Conservation (phyloP, 129 eudicot species). For the Lactuca saligna region DNA sequence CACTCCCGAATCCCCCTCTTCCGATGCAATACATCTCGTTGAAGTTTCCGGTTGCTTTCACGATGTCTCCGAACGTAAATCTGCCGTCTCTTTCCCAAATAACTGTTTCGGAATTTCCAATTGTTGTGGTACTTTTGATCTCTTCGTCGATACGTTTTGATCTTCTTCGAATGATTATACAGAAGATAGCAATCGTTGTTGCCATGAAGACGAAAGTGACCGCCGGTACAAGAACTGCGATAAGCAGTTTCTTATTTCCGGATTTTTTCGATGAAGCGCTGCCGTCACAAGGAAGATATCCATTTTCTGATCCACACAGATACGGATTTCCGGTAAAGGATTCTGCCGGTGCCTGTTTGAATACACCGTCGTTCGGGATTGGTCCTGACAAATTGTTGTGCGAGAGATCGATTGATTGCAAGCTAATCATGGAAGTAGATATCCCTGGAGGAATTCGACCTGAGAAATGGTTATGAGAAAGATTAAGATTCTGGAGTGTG, state of each 20-base stretch:
- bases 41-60: slow-evolving; percentile 68
- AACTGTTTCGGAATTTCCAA: slow-evolving; percentile 36
- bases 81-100: slow-evolving; percentile 66
- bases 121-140: slow-evolving; percentile 16
- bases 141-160: slow-evolving; percentile 42
- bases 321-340: slow-evolving; percentile 51
- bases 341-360: slow-evolving; percentile 34
- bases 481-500: slow-evolving; percentile 52
- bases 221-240: slow-evolving; percentile 45
- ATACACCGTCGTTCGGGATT: slow-evolving; percentile 40
- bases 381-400: slow-evolving; percentile 64
- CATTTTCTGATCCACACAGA: slow-evolving; percentile 61
- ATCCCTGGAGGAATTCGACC: slow-evolving; percentile 54
- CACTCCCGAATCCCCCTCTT: slow-evolving; percentile 82
- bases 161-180: slow-evolving; percentile 34
- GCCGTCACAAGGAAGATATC: slow-evolving; percentile 44
- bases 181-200: slow-evolving; percentile 30
- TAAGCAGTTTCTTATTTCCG: slow-evolving; percentile 35
- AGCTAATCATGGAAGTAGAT: slow-evolving; percentile 57
- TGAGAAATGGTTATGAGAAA: slow-evolving; percentile 65
- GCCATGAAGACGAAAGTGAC: slow-evolving; percentile 34
- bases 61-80: slow-evolving; percentile 61
- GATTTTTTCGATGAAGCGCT: slow-evolving; percentile 21
- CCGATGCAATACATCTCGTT: slow-evolving; percentile 65
- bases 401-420: slow-evolving; percentile 50